Base-by-base conservation (phyloP, 2,329 filamentous ascomycete genomes). In the Paracorniculantispora psalliotae region DNA sequence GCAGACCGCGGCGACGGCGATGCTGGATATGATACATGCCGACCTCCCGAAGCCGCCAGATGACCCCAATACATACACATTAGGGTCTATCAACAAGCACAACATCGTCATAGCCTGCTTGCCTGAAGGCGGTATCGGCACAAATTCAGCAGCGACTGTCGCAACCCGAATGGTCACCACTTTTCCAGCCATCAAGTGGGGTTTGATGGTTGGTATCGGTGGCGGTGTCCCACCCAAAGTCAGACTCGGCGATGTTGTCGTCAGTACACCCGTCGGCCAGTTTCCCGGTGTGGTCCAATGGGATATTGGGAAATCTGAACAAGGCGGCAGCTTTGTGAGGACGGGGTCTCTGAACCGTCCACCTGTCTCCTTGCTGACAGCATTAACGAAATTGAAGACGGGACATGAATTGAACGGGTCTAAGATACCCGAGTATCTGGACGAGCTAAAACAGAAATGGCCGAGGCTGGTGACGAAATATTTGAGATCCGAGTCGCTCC, bases 81-180 rank as follows among this genome's bases (percentile, higher is more conserved):
- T 67, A 3, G 68, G 69, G 7, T 44, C 50, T 3, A 65, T 72
- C 25, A 63, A 64, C 1, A 51, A 56, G 3, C 68, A 72, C 44
- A 68, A 67, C 49, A 66, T 72, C 15, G 66, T 69, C 9, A 63
- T 72, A 23, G 67, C 65, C 2, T 59, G 61, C 30, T 50, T 72
- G 5, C 71, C 71, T 2, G 60, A 64, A 13, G 68, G 70, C 0
- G 64, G 66, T 35, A 69, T 70, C 46, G 7, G 17, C 52, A 23
- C 54, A 25, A 19, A 19, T 4, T 52, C 33, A 8, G 33, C 33
- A 2, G 33, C 33, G 5, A 21, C 15, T 23, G 33, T 52, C 2
- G 33, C 33, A 3, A 19, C 19, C 33, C 7, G 39, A 15, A 50
- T 39, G 33, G 19, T 52, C 19, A 19, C 39, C 39, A 39, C 33